Evolutionary conservation across 805 yeast genomes (phyloP).

Genomic region (Wilhelminamyces savonicus): DNA sequence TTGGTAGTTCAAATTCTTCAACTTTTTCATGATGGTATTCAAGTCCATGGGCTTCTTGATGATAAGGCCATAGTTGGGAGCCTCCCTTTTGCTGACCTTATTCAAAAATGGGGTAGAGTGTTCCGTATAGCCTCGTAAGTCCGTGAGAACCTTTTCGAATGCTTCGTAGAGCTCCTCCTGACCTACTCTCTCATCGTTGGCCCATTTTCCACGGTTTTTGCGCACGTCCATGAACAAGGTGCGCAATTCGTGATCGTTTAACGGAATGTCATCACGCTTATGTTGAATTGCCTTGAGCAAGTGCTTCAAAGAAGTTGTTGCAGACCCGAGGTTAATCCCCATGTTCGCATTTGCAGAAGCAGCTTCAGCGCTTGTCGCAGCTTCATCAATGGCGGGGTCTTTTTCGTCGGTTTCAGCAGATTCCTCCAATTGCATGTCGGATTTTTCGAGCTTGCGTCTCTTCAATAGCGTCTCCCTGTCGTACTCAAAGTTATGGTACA

Average conservation of each 20-base stretch:
- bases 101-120: slow-evolving; percentile 95
- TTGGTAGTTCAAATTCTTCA: slow-evolving; percentile 74
- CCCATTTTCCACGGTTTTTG: slow-evolving; percentile 96
- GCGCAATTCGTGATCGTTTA: slow-evolving; percentile 79
- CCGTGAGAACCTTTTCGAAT: slow-evolving; percentile 90
- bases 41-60: slow-evolving; percentile 95
- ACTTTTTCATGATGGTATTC: slow-evolving; percentile 86
- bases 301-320: slow-evolving; percentile 55
- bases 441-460: slow-evolving; percentile 70
- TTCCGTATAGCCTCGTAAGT: slow-evolving; percentile 86
- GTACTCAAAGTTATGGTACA: slow-evolving; percentile 71
- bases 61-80: slow-evolving; percentile 89
- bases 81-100: slow-evolving; percentile 95
- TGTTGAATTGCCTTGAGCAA: slow-evolving; percentile 71
- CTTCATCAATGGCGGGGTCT: slow-evolving; percentile 1
- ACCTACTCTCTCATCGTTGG: slow-evolving; percentile 89
- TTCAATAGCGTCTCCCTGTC: slow-evolving; percentile 72
- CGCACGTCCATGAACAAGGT: slow-evolving; percentile 87
- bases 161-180: slow-evolving; percentile 98
- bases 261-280: slow-evolving; percentile 64
- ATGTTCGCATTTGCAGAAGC: slow-evolving; percentile 10
- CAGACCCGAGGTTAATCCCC: slow-evolving; percentile 32
- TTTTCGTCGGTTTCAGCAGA: slow-evolving; percentile 1
- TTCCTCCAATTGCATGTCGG: slow-evolving; percentile 61
- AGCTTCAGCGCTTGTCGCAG: slow-evolving; percentile 3